Conservation (phyloP, 768 basidiomycete genomes). For the Coprinopsis sp. region DNA sequence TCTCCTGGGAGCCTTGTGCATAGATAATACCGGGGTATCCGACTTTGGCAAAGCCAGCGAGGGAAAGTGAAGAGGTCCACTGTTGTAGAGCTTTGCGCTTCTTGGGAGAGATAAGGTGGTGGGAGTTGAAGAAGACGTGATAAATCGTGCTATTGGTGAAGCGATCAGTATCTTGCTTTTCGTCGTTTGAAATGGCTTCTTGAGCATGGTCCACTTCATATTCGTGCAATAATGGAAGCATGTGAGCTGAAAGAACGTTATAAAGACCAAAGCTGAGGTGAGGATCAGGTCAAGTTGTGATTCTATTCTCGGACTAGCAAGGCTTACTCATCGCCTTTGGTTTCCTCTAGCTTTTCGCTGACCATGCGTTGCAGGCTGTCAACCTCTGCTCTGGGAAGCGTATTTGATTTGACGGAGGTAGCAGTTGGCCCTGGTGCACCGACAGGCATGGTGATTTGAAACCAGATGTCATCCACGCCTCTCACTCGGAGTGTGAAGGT, state of each 20-base stretch:
- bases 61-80: conserved; percentile 49
- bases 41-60: conserved; percentile 68
- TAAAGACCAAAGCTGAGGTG: conserved; percentile 53
- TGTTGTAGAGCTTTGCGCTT: conserved; percentile 55
- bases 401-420: conserved; percentile 44
- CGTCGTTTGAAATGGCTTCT: not conserved
- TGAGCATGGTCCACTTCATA: not conserved
- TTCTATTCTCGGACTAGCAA: conserved; percentile 13
- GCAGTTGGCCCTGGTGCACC: conserved; percentile 13
- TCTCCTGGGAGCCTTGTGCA: conserved; percentile 47
- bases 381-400: conserved; percentile 42
- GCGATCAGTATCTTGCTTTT: not conserved
- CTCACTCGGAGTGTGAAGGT: conserved; percentile 9
- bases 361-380: conserved; percentile 44
- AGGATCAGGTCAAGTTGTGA: conserved; percentile 1
- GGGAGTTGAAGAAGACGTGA: conserved; percentile 68
- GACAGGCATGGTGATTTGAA: conserved; percentile 10
- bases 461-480: not conserved
- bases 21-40: conserved; percentile 77
- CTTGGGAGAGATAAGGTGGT: conserved; percentile 62
- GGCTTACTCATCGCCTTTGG: conserved; percentile 29
- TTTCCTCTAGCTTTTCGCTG: conserved; percentile 31
- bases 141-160: conserved; percentile 22
- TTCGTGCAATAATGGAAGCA: conserved; percentile 53
- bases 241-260: conserved; percentile 51